Evolutionary conservation across 2,329 filamentous ascomycete genomes (phyloP).

Genomic region (Fusarium nelsonii): DNA sequence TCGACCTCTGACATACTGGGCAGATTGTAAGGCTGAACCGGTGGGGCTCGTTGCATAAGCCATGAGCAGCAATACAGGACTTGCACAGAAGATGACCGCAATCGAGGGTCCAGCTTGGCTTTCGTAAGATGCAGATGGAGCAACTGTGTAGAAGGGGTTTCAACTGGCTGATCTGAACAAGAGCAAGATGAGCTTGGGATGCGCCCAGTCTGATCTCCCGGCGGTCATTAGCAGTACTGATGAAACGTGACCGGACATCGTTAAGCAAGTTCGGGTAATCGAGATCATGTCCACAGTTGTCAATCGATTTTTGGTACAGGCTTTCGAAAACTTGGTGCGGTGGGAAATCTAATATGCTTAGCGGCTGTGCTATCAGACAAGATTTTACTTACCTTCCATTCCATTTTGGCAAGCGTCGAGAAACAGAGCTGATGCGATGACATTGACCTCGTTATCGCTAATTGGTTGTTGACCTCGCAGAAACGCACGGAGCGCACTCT

Average conservation of each 20-base stretch:
- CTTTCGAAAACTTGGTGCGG: background rate
- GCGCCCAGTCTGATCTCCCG: background rate
- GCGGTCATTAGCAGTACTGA: background rate
- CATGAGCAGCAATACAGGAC: background rate
- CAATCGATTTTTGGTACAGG: background rate
- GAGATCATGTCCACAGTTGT: too few relatives aligned
- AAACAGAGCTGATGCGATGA: background rate
- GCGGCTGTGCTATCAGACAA: too few relatives aligned
- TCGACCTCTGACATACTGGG: background rate
- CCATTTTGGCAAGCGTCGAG: background rate
- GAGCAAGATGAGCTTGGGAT: background rate
- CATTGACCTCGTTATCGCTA: background rate
- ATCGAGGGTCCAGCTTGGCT: constrained; percentile 1
- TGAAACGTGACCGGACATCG: too few relatives aligned
- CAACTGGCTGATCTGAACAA: background rate
- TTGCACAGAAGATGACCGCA: background rate
- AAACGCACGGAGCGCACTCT: background rate
- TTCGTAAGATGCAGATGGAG: background rate
- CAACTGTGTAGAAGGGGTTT: background rate
- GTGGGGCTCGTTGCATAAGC: background rate
- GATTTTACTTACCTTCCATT: too few relatives aligned
- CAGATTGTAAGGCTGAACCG: background rate
- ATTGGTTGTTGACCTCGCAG: background rate
- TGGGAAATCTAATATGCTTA: background rate
- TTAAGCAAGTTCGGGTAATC: too few relatives aligned